Base-by-base conservation (phyloP, 2,329 filamentous ascomycete species). In the Malbranchea cinnamomea region DNA sequence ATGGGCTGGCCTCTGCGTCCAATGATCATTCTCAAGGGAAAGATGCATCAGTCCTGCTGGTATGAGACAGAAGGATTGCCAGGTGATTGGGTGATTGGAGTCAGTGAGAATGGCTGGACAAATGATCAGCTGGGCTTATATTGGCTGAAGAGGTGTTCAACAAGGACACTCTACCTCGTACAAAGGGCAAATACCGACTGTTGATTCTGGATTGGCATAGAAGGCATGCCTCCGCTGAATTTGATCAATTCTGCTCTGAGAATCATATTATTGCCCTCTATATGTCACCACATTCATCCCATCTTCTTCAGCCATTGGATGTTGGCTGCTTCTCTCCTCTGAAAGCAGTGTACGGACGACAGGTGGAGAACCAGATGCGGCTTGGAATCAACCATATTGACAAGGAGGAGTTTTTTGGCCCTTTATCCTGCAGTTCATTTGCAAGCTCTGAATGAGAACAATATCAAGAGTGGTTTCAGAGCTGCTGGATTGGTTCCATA, bases 391-490 rank as follows among this genome's bases (percentile, higher is more conserved):
- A 33, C 20, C 18, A 33, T 19, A 27, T 33, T 19, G 27, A 33
- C 17, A 33, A 33, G 26, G 14, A 32, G 20, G 28, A 21, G 4
- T 34, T 34, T 18, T 18, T 34, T n/a, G n/a, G n/a, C n/a, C n/a
- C n/a, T n/a, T n/a, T n/a, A n/a, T n/a, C n/a, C n/a, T n/a, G n/a
- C n/a, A n/a, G n/a, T n/a, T n/a, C n/a, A n/a, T n/a, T n/a, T n/a
- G n/a, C n/a, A n/a, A n/a, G n/a, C n/a, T n/a, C n/a, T n/a, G n/a
- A n/a, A n/a, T n/a, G n/a, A n/a, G n/a, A n/a, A n/a, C n/a, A n/a
- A n/a, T n/a, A n/a, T n/a, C n/a, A n/a, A n/a, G n/a, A n/a, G n/a
- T n/a, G n/a, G n/a, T n/a, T n/a, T n/a, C n/a, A n/a, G n/a, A n/a
- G n/a, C n/a, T n/a, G n/a, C n/a, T n/a, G n/a, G n/a, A n/a, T n/a